Percentiles rank a stretch among this genome's conserved stretches.
These are phyloP conservation scores for Hyphodiscus sp. DNA, from an alignment of 2,329 filamentous ascomycete species.

Conservation along the genomic window DNA sequence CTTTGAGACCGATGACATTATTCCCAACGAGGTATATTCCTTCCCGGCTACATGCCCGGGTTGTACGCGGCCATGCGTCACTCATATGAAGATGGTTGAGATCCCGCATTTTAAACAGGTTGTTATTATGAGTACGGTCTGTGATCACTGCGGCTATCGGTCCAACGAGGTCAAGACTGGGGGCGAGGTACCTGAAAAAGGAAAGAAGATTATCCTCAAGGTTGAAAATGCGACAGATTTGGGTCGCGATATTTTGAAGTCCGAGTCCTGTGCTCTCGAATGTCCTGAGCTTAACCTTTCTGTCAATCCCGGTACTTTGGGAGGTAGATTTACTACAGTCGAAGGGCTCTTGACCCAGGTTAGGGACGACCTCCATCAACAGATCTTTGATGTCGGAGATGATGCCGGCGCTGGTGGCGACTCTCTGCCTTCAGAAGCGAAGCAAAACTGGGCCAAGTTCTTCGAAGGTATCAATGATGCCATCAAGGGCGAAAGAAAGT, in stretches of 20 bases:
- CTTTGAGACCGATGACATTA: constrained; percentile 64
- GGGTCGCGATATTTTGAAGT: constrained; percentile 90
- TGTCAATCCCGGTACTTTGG: constrained; percentile 89
- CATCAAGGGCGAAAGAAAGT: constrained; percentile 72
- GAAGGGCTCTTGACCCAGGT: constrained; percentile 92
- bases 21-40: constrained; percentile 86
- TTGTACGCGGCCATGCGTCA: constrained; percentile 77
- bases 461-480: constrained; percentile 71
- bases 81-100: constrained; percentile 98
- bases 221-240: constrained; percentile 69
- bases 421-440: constrained; percentile 61
- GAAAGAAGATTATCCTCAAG: constrained; percentile 72
- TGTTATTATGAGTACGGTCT: constrained; percentile 89
- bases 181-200: constrained; percentile 80
- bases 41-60: constrained; percentile 90
- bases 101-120: constrained; percentile 98
- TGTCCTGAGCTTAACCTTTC: constrained; percentile 82
- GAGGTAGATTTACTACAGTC: constrained; percentile 93
- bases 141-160: constrained; percentile 85
- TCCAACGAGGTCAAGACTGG: constrained; percentile 98
- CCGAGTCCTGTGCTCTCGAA: constrained; percentile 80
- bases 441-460: constrained; percentile 71
- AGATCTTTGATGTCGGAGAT: constrained; percentile 75
- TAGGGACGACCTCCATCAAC: constrained; percentile 76
- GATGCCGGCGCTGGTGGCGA: constrained; percentile 61